Evolutionary conservation across 2,329 filamentous ascomycete genomes (phyloP).

Genomic region (Claviceps africana): DNA sequence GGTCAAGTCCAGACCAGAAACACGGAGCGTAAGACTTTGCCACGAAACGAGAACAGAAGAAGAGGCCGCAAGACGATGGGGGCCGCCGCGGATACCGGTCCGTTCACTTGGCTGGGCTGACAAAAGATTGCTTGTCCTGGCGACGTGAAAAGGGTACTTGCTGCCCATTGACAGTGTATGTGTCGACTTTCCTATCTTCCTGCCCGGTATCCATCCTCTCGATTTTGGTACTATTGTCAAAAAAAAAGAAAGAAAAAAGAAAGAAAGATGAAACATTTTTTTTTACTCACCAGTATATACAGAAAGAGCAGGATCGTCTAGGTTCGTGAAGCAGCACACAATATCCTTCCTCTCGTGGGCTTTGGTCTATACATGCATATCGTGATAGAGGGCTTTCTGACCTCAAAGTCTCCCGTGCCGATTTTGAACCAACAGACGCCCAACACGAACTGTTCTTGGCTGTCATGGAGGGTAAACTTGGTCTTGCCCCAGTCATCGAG

Average conservation of each 20-base stretch:
- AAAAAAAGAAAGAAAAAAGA: too few relatives aligned
- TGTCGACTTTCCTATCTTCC: not conserved
- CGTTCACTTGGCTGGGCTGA: not conserved
- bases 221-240: too few relatives aligned
- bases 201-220: too few relatives aligned
- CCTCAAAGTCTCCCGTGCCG: too few relatives aligned
- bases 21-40: too few relatives aligned
- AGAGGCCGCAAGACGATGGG: too few relatives aligned
- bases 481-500: conserved; percentile 27
- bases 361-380: not conserved
- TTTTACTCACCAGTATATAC: not conserved
- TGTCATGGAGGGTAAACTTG: conserved; percentile 27
- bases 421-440: conserved; percentile 17
- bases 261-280: too few relatives aligned
- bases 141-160: not conserved
- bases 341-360: not conserved
- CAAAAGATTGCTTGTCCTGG: not conserved
- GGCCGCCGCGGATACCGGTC: too few relatives aligned
- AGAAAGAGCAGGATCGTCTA: conserved; percentile 12
- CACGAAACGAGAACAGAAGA: too few relatives aligned
- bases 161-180: not conserved
- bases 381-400: too few relatives aligned
- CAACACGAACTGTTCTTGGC: conserved; percentile 21
- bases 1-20: too few relatives aligned
- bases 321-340: conserved; percentile 4